Percentiles rank a stretch among this genome's conserved stretches.
phyloP scores from a whole-genome alignment of 352 stramenopile genomes.

The Phytophthora constricta region DNA sequence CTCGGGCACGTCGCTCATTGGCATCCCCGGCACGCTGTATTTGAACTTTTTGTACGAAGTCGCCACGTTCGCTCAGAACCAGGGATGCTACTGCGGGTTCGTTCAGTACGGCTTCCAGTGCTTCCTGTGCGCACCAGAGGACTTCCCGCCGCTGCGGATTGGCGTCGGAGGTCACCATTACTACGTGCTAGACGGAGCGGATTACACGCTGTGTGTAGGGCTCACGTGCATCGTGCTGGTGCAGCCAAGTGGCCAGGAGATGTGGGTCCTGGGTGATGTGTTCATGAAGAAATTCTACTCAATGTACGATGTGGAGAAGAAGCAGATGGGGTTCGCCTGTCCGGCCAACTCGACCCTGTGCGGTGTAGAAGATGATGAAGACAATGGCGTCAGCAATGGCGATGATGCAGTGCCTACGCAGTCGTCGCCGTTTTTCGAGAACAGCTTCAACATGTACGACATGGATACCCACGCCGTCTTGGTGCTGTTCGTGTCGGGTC shows the following conservation, averaged over 20 bases:
- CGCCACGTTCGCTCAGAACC: slow-evolving; percentile 60
- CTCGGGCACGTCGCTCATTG: slow-evolving; percentile 97
- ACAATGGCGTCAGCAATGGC: slow-evolving; percentile 19
- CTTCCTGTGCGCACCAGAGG: slow-evolving; percentile 67
- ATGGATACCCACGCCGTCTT: slow-evolving; percentile 80
- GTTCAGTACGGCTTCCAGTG: slow-evolving; percentile 86
- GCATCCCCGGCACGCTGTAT: slow-evolving; percentile 88
- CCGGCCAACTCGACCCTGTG: slow-evolving; percentile 51
- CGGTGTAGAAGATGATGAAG: slow-evolving; percentile 41
- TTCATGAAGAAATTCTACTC: slow-evolving; percentile 97
- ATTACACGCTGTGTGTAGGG: slow-evolving; percentile 85
- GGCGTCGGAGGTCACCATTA: slow-evolving; percentile 67
- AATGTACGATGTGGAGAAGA: slow-evolving; percentile 90
- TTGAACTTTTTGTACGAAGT: slow-evolving; percentile 78
- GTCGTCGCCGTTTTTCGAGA: slow-evolving; percentile 55
- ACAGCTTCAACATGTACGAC: slow-evolving; percentile 76
- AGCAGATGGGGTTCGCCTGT: slow-evolving; percentile 88
- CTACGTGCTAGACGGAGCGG: slow-evolving; percentile 66
- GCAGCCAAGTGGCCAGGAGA: slow-evolving; percentile 80
- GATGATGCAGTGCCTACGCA: slow-evolving; percentile 20
- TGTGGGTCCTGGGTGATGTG: slow-evolving; percentile 98
- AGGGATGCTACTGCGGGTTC: slow-evolving; percentile 81
- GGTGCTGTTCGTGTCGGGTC: slow-evolving; percentile 73
- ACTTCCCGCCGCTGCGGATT: slow-evolving; percentile 75
- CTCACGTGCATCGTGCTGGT: slow-evolving; percentile 79